Conservation (phyloP, 2,329 filamentous ascomycete species). For the Colletotrichum liriopes region DNA sequence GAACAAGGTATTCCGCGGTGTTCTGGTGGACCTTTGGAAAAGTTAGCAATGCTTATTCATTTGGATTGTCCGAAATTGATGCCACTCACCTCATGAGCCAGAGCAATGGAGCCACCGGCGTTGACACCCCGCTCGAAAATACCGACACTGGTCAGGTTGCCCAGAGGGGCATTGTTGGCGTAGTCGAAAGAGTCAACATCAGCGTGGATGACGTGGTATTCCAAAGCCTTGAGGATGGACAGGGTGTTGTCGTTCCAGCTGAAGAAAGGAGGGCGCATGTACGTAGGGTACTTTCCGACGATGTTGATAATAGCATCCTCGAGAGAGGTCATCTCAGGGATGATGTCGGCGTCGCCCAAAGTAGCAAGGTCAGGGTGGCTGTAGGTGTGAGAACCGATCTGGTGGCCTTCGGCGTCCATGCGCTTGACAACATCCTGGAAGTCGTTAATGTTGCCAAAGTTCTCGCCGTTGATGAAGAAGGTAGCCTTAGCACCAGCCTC, state of each 20-base stretch:
- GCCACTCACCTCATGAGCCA: conserved; percentile 58
- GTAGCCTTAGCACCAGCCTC: conserved; percentile 54
- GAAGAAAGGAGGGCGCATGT: conserved; percentile 61
- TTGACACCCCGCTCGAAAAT: conserved; percentile 53
- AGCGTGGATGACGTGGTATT: conserved; percentile 36
- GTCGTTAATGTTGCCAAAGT: conserved; percentile 57
- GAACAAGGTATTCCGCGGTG: conserved; percentile 43
- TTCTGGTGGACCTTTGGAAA: conserved; percentile 40
- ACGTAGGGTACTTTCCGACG: conserved; percentile 59
- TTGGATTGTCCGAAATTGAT: conserved; percentile 59
- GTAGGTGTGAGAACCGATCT: conserved; percentile 58
- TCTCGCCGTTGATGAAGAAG: conserved; percentile 61
- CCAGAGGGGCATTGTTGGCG: conserved; percentile 31
- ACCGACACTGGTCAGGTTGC: conserved; percentile 53
- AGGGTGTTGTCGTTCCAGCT: conserved; percentile 46
- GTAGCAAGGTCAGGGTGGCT: conserved; percentile 60
- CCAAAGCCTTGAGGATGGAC: conserved; percentile 41
- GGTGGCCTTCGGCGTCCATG: conserved; percentile 61
- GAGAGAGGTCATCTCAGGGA: conserved; percentile 59
- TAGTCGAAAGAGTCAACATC: conserved; percentile 52
- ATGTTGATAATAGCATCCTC: conserved; percentile 62
- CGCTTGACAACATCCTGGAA: conserved; percentile 58
- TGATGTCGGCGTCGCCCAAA: conserved; percentile 52
- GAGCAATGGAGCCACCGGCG: conserved; percentile 53
- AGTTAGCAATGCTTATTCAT: conserved; percentile 56